Percentiles rank a stretch among this genome's conserved stretches.
Evolutionary conservation across 257 asterid species (phyloP).

Genomic region (Jacaranda copaia): DNA sequence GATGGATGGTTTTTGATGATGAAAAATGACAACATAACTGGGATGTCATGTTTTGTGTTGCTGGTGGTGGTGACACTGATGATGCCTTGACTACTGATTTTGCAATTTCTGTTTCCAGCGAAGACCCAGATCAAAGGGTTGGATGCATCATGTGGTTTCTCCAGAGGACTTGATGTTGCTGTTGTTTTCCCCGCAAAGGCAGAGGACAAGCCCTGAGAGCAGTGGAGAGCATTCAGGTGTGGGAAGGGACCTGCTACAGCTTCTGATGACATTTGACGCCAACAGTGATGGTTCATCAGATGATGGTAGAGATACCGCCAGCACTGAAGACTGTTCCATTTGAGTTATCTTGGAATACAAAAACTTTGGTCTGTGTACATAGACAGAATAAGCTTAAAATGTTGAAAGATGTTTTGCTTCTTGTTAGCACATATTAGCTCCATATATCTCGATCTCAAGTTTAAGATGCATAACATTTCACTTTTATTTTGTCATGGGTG

Average conservation of each 20-base stretch:
- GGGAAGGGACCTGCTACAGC: slow-evolving; percentile 54
- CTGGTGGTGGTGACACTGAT: slow-evolving; percentile 33
- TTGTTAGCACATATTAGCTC: not conserved
- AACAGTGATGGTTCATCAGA: slow-evolving; percentile 53
- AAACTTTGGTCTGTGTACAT: slow-evolving; percentile 27
- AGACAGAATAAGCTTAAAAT: not conserved
- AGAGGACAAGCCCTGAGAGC: slow-evolving; percentile 45
- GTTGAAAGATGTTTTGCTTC: slow-evolving; percentile 7
- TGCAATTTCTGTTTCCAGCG: slow-evolving; percentile 63
- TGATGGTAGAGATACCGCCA: slow-evolving; percentile 42
- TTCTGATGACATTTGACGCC: slow-evolving; percentile 50
- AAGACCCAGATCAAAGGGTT: slow-evolving; percentile 52
- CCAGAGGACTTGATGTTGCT: slow-evolving; percentile 65
- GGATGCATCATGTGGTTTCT: slow-evolving; percentile 58
- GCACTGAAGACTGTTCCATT: slow-evolving; percentile 43
- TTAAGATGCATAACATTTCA: too few relatives aligned
- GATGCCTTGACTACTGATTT: slow-evolving; percentile 44
- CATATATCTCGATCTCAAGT: too few relatives aligned
- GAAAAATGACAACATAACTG: slow-evolving; percentile 28
- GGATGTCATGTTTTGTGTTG: slow-evolving; percentile 26
- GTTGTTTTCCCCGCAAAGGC: slow-evolving; percentile 55
- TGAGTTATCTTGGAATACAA: slow-evolving; percentile 30
- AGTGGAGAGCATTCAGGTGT: slow-evolving; percentile 43
- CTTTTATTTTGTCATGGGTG: too few relatives aligned
- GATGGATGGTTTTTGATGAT: slow-evolving; percentile 33